Evolutionary conservation across 176 grass and related monocot species (phyloP).

Genomic region (Pontederia crassipes): DNA sequence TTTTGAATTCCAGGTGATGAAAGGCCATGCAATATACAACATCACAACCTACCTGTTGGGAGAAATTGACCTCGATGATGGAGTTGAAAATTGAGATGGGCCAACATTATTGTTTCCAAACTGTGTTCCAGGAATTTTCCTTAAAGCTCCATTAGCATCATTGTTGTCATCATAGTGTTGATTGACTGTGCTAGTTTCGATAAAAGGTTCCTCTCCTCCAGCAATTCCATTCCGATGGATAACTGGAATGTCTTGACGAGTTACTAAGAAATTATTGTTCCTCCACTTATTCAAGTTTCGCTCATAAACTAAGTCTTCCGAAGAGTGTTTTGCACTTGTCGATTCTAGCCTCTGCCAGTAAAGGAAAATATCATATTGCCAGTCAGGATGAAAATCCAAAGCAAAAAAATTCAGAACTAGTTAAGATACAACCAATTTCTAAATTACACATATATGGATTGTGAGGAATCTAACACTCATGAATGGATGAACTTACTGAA

Average conservation of each 20-base stretch:
- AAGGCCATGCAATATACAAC: neutral
- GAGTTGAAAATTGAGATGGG: constrained; percentile 57
- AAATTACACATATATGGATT: no score
- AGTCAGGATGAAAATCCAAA: no score
- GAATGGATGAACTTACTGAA: no score
- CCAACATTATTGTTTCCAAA: constrained; percentile 26
- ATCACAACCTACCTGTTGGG: constrained; percentile 43
- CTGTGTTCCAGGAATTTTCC: constrained; percentile 21
- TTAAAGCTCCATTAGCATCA: constrained; percentile 37
- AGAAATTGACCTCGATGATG: constrained; percentile 72
- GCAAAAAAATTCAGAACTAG: neutral
- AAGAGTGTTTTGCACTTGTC: neutral
- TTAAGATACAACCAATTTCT: no score
- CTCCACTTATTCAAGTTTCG: neutral
- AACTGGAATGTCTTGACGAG: constrained; percentile 17
- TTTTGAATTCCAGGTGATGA: neutral
- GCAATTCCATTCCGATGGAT: constrained; percentile 27
- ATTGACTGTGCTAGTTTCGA: constrained; percentile 18
- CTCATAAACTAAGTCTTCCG: neutral
- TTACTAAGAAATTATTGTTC: constrained; percentile 4
- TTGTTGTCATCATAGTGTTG: constrained; percentile 22
- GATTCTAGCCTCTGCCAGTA: constrained; percentile 29
- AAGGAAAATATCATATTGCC: constrained; percentile 10
- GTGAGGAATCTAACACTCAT: no score
- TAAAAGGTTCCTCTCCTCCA: constrained; percentile 21